Percentiles rank a stretch among this genome's conserved stretches.
Evolutionary conservation across 169 alveolate species (phyloP).

Genomic region (Haemoproteus tartakovskyi): DNA sequence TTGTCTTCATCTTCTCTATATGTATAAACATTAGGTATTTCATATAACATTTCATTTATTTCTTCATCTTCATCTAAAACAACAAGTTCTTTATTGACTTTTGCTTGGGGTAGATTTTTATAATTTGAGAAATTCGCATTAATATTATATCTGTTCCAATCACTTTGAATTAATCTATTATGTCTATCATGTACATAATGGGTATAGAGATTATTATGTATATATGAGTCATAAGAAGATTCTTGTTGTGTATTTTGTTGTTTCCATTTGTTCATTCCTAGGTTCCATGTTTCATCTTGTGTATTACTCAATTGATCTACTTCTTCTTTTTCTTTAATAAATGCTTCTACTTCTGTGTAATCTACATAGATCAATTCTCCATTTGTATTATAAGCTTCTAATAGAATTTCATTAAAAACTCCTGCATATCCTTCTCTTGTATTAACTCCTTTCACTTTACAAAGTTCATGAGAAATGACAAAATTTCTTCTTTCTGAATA

Average conservation of each 20-base stretch:
- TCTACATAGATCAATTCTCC: conserved; percentile 52
- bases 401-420: conserved; percentile 8
- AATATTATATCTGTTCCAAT: conserved; percentile 37
- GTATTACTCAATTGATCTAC: conserved; percentile 35
- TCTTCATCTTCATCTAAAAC: not conserved
- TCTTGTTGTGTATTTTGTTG: not conserved
- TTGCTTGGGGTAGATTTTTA: conserved; percentile 12
- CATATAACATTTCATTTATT: too few species aligned
- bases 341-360: conserved; percentile 30
- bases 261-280: conserved; percentile 13
- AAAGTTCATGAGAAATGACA: conserved; percentile 3
- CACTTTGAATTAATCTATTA: conserved; percentile 1
- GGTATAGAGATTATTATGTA: conserved; percentile 18
- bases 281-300: too few species aligned
- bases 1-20: too few species aligned
- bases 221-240: conserved; percentile 8
- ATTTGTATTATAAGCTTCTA: conserved; percentile 22
- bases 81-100: not conserved
- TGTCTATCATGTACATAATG: conserved; percentile 17
- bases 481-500: not conserved
- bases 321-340: conserved; percentile 27
- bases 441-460: conserved; percentile 51
- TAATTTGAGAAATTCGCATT: conserved; percentile 55
- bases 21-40: too few species aligned
- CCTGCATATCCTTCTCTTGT: conserved; percentile 49